Conservation (phyloP, 2,329 filamentous ascomycete genomes). For the Venturiaceae sp. region DNA sequence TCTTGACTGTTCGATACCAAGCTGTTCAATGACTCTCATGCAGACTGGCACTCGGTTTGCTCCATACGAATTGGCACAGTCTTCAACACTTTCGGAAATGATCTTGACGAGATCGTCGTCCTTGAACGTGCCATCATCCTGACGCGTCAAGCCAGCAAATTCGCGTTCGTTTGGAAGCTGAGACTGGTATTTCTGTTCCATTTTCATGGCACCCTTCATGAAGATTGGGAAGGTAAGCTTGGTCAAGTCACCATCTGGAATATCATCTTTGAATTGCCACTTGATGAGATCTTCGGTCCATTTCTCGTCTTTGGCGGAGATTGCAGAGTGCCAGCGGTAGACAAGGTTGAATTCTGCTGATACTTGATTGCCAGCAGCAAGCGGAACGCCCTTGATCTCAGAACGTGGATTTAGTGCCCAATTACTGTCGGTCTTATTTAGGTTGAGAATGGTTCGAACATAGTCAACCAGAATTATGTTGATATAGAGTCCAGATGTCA, state of each 20-base stretch:
- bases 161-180: constrained; percentile 57
- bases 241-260: constrained; percentile 16
- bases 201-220: constrained; percentile 39
- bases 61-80: constrained; percentile 54
- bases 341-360: constrained; percentile 84
- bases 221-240: neutral
- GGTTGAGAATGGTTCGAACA: constrained; percentile 42
- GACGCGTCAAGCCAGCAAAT: constrained; percentile 58
- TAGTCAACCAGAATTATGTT: constrained; percentile 46
- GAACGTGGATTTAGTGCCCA: constrained; percentile 75
- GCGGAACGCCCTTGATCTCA: constrained; percentile 55
- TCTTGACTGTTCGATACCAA: constrained; percentile 69
- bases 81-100: constrained; percentile 59
- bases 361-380: constrained; percentile 71
- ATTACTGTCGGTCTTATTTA: constrained; percentile 61
- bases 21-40: constrained; percentile 66
- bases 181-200: constrained; percentile 40
- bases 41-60: constrained; percentile 62
- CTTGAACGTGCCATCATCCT: constrained; percentile 56
- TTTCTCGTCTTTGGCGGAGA: constrained; percentile 64
- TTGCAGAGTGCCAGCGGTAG: constrained; percentile 80
- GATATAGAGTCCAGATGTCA: constrained; percentile 43
- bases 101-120: constrained; percentile 71
- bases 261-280: constrained; percentile 33
- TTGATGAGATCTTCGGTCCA: constrained; percentile 57